Percentiles rank a stretch among this genome's conserved stretches.
phyloP scores from a whole-genome alignment of 345 rosid genomes.

The Citrus medica region DNA sequence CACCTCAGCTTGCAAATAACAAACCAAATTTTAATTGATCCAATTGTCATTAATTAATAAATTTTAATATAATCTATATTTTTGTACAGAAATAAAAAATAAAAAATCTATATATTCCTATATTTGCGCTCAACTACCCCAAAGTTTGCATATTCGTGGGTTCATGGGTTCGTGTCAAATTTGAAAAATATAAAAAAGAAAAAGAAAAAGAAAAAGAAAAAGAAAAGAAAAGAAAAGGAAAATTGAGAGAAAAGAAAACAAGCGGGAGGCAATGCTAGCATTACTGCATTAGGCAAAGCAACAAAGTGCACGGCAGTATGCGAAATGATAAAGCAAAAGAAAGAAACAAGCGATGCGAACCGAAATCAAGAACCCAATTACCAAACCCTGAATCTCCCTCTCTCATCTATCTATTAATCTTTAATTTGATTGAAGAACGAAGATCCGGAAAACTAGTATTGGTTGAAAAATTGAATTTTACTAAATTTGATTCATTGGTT shows the following conservation, averaged over 20 bases:
- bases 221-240: not conserved
- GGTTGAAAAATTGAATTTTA: not conserved
- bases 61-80: no score
- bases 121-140: not conserved
- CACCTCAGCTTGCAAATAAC: no score
- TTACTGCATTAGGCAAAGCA: constrained; percentile 9
- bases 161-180: not conserved
- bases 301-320: not conserved
- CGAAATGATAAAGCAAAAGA: not conserved
- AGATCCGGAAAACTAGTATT: not conserved
- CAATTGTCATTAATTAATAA: no score
- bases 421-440: constrained; percentile 1
- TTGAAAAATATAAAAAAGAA: not conserved
- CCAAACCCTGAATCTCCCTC: not conserved
- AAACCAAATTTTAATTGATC: no score
- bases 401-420: not conserved
- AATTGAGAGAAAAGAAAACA: not conserved
- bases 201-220: not conserved
- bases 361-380: not conserved
- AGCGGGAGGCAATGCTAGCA: constrained; percentile 17
- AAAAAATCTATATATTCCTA: not conserved
- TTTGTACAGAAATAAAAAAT: no score
- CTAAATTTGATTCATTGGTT: not conserved
- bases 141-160: not conserved
- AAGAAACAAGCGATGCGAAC: not conserved